A percentile compares a stretch with the other conserved stretches of the same genome.
Conservation (phyloP, 805 yeast species). For the Saccharomycopsis babjevae region DNA sequence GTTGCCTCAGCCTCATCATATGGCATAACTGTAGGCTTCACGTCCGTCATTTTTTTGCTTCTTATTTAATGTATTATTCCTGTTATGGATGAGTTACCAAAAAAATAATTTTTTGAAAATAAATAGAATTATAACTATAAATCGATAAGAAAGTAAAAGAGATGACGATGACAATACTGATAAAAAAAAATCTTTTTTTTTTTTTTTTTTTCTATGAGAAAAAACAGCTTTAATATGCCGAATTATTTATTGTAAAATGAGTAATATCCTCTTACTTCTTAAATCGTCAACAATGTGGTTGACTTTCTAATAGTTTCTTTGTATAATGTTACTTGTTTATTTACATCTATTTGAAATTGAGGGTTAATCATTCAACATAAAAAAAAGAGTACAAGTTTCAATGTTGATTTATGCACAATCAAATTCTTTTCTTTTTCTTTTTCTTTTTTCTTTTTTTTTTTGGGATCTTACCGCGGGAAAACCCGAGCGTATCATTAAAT, state of each 20-base stretch:
- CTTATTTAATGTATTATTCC: not conserved
- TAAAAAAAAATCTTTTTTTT: not conserved
- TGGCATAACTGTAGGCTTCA: constrained; percentile 11
- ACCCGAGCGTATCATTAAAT: not conserved
- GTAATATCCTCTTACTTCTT: too few species aligned
- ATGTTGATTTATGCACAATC: not conserved
- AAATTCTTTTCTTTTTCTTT: not conserved
- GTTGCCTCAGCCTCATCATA: constrained; percentile 23
- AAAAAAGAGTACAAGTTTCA: not conserved
- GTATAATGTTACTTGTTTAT: not conserved
- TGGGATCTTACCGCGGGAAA: not conserved
- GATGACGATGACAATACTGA: not conserved
- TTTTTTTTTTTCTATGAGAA: not conserved
- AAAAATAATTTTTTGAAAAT: not conserved
- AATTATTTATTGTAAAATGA: too few species aligned
- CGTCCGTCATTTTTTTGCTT: constrained; percentile 5
- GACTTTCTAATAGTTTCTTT: too few species aligned
- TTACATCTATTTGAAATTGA: too few species aligned
- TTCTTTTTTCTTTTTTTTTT: too few species aligned
- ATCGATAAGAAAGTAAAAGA: not conserved
- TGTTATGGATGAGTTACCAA: not conserved
- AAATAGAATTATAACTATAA: not conserved
- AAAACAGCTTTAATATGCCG: too few species aligned
- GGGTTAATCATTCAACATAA: not conserved
- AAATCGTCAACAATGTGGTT: too few species aligned